Base-by-base conservation (phyloP, 176 grass and related monocot genomes). In the Tillandsia fasciculata region DNA sequence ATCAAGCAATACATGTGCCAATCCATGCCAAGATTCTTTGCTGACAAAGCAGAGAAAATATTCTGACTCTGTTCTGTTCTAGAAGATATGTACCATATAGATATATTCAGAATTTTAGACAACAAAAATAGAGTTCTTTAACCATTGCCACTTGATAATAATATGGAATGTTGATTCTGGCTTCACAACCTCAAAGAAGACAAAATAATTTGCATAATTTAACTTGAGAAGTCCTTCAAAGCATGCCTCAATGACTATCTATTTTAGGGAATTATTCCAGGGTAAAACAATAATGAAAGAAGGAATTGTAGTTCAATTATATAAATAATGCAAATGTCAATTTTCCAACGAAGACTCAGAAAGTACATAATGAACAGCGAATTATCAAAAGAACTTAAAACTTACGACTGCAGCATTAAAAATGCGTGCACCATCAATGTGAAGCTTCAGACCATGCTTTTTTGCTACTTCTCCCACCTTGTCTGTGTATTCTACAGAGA, bases 351-450 rank as follows among this genome's bases (percentile, higher is more conserved):
- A 48, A 67, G 8, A 18, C 12, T 14, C 9, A 49, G 0, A 17
- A 17, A 67, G 12, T 13, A 49, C 3, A 14, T 23, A 17, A 57
- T 56, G 15, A 18, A 53, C 9, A 66, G 10, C 53, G 8, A 72
- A 48, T 71, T 15, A 15, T 7, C 17, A 57, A 52, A 65, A 49
- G 48, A 9, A 3, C 3, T 4, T 12, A 26, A 52, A 78, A 86
- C 94, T 87, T 87, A 93, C 94, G 78, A 90, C 84, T 18, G 94
- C 89, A 49, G 94, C 94, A 63, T 99, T 92, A 59, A 99, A 99
- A 64, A 99, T 99, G 15, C 94, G 94, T 52, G 94, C 89, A 72
- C 94, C 94, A 50, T 93, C 94, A 20, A 99, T 99, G 53, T 99
- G 94, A 61, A 99, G 90, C 69, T 93, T 99, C 52, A 99, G 51